Evolutionary conservation across 805 yeast species (phyloP), one percentile per base, ranked within the genome.

Genomic region (Wickerhamomyces ciferrii): DNA sequence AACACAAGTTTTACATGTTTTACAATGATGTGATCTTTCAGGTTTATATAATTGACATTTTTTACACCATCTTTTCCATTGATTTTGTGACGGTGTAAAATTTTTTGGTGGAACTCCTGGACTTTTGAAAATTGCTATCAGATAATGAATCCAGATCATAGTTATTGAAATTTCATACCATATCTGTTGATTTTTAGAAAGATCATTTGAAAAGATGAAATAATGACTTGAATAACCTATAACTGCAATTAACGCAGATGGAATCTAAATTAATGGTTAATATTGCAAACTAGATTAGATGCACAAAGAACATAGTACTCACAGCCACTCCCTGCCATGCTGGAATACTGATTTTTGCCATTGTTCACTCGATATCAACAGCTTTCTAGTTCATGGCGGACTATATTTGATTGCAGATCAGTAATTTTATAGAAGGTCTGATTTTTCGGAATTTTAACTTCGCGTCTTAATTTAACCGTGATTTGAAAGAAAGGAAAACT

Each of bases 21-120:
- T 84, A 62, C 97, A 90, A 66, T 90, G 97, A 60, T 90, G 97
- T 4, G 88, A 59, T 49, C 97, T 67, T 58, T 84, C 92, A 0
- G 96, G 96, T 60, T 90, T 90, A 64, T 75, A 81, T 36, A 62
- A 65, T 36, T 80, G 54, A 63, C 97, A 90, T 61, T 87, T 88
- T 47, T 71, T 65, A 60, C 96, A 89, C 74, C 79, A 87, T 52
- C 81, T 72, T 49, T 67, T 69, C 91, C 89, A 83, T 50, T 75
- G 77, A 2, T 69, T 71, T 2, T 62, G 53, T 1, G 50, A 52
- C 0, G 80, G 75, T n/a, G 62, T 48, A 57, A 70, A 83, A 14
- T 66, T 60, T 3, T 54, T 45, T 0, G 87, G 82, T 0, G 94
- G 84, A 0, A 73, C 58, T 0, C 97, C 97, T 0, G 98, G 91